Base-by-base conservation (phyloP, 148 eudicot species). In the Cornus kousa region DNA sequence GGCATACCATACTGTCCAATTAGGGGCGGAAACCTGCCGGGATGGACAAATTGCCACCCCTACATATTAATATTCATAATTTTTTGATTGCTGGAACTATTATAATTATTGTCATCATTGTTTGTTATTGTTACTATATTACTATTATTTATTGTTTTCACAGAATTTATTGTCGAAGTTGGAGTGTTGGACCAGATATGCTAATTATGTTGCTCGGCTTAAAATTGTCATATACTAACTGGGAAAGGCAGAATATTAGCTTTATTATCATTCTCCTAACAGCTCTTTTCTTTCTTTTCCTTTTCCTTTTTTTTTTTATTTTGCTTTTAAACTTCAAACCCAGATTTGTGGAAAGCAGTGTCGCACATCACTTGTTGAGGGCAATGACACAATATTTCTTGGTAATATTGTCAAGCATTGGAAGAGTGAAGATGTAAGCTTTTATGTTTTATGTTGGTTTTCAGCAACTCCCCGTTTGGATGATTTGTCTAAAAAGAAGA, bases 311-410 rank as follows among this genome's bases (percentile, higher is more conserved):
- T 39, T 43, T 43, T 43, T 9, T 43, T 43, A 43, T 79, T 6
- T 72, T 75, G 72, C 67, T 35, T 35, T 35, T 4, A 35, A 35
- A 67, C 67, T 82, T 16, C 22, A 31, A 74, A 35, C 68, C 12
- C 57, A 91, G 96, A 88, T 91, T 17, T 86, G 89, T 77, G 96
- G 96, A 65, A 91, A 85, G 87, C 80, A 82, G 65, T 90, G 91
- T 82, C 72, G 83, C 46, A 84, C 78, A 74, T 32, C 83, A 46
- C 85, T 85, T 75, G 87, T 83, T 73, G 89, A 90, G 86, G 93
- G 93, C 28, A 88, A 87, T 72, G 93, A 91, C 82, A 91, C 96
- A 24, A 64, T 91, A 74, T 90, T 74, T 83, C 90, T 91, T 82
- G 89, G 91, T 74, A 87, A 87, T 81, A 86, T 91, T 71, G 88